Evolutionary conservation across 2,329 filamentous ascomycete genomes (phyloP), one percentile per base, ranked within the genome.

Genomic region (Penicillium freii): DNA sequence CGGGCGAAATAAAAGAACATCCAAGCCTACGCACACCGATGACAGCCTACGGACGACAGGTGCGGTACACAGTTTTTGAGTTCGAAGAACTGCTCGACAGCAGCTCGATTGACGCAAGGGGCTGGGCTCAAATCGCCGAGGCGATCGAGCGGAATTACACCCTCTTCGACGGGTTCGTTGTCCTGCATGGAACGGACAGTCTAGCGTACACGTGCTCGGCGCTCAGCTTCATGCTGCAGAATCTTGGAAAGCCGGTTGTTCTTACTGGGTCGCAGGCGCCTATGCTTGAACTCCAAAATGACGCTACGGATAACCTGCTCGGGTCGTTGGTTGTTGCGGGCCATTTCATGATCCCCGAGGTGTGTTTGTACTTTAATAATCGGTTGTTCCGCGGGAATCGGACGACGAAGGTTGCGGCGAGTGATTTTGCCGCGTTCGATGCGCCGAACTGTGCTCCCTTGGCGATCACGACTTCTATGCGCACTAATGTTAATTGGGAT

Each of bases 331-430:
- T 96, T 69, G 88, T 96, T 55, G 92, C 92, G 3, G 91, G 91
- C 34, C 94, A 94, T 59, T 96, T 96, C 71, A 89, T 91, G 78
- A 91, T 97, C 57, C 92, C 92, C 0, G 92, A 96, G 73, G 92
- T 97, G 52, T 92, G 91, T 71, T 82, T 97, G 36, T 96, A 95
- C 79, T 97, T 97, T 81, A 91, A 94, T 75, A 90, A 95, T 77
- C 91, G 87, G 64, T 83, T 97, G 21, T 95, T 92, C 77, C 86
- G 92, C 27, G 92, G 92, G 17, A 96, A 96, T 75, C 82, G 92
- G 58, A 87, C 90, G 10, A 94, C 90, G 61, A 97, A 97, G 74
- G 86, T 95, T 33, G 92, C 91, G 15, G 90, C 92, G 6, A 90
- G 89, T 57, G 86, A 90, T 53, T 96, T 95, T 71, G 87, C 90